Conservation (phyloP, 2,329 filamentous ascomycete species). For the Lasiodiplodia gonubiensis region DNA sequence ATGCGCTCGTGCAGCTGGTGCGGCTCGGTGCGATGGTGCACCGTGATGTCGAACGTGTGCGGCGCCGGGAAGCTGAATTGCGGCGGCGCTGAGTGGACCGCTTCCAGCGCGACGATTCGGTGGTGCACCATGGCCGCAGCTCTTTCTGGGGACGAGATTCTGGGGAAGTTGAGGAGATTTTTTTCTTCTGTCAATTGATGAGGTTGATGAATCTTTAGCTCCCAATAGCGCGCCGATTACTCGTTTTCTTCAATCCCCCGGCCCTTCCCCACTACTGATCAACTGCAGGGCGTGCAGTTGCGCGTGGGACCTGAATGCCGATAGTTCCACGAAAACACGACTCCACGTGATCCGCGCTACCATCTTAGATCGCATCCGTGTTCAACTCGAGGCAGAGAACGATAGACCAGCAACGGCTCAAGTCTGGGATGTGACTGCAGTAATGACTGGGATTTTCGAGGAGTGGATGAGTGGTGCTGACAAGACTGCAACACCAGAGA, state of each 20-base stretch:
- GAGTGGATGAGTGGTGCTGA: no score
- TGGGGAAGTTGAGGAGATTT: neutral
- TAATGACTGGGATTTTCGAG: no score
- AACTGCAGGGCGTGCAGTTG: slow-evolving; percentile 1
- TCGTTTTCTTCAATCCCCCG: neutral
- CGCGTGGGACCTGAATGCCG: neutral
- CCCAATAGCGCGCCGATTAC: neutral
- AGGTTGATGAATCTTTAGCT: neutral
- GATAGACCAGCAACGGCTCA: neutral
- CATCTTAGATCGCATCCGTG: neutral
- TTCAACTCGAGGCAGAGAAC: no score
- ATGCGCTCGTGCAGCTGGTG: slow-evolving; percentile 50
- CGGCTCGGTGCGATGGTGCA: slow-evolving; percentile 44
- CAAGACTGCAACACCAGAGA: no score
- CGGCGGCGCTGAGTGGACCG: slow-evolving; percentile 49
- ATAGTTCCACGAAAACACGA: neutral
- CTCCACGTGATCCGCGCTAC: neutral
- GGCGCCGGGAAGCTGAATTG: slow-evolving; percentile 47
- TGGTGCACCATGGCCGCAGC: slow-evolving; percentile 41
- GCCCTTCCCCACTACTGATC: slow-evolving; percentile 12
- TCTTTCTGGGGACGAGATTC: neutral
- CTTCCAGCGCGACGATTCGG: slow-evolving; percentile 55
- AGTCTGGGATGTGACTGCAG: no score
- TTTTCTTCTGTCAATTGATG: neutral
- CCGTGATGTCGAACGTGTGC: slow-evolving; percentile 48